phyloP scores from a whole-genome alignment of 768 basidiomycete genomes.

The Tricholoma terreum region DNA sequence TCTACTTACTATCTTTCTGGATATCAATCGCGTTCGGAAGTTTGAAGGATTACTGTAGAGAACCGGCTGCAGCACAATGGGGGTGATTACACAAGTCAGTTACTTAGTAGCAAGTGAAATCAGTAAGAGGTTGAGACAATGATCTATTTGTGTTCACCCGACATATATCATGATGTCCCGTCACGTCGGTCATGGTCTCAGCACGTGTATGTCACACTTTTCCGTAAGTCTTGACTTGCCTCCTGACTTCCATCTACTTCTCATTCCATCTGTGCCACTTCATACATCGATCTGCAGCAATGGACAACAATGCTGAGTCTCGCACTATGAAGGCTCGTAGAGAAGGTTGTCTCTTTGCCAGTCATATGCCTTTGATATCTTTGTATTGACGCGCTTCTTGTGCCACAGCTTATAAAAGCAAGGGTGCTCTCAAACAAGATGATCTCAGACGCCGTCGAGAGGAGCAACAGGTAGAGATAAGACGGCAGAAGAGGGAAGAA shows the following conservation, averaged over 20 bases:
- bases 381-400: constrained; percentile 37
- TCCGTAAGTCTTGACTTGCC: constrained; percentile 12
- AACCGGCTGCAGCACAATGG: no score
- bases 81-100: no score
- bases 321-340: constrained; percentile 74
- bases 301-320: constrained; percentile 49
- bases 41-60: no score
- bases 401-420: constrained; percentile 80
- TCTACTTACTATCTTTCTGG: no score
- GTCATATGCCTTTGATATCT: constrained; percentile 23
- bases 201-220: neutral
- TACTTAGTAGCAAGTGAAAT: no score
- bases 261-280: constrained; percentile 20
- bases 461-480: constrained; percentile 98
- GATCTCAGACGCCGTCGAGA: constrained; percentile 95
- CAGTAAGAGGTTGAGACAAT: no score
- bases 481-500: constrained; percentile 97
- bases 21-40: no score
- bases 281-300: constrained; percentile 24
- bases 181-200: neutral
- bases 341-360: constrained; percentile 48
- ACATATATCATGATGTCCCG: no score
- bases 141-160: no score
- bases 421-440: constrained; percentile 84
- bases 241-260: constrained; percentile 25